These are phyloP conservation scores for Pseudocercospora crystallina DNA, from an alignment of 2,329 filamentous ascomycete species.

Conservation along the genomic window DNA sequence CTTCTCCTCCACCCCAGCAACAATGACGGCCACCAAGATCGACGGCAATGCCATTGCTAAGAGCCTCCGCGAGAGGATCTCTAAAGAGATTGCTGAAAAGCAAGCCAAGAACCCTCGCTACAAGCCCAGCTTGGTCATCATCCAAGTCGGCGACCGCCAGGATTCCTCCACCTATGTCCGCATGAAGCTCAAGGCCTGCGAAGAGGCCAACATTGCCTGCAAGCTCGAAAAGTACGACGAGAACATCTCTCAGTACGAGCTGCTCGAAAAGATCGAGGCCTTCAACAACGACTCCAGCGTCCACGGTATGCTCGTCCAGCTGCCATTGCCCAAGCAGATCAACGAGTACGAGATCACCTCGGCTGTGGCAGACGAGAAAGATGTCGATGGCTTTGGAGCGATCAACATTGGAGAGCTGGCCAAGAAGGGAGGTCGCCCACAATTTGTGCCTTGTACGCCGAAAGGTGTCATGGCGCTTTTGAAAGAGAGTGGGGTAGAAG, in stretches of 20 bases:
- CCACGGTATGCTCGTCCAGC: slow-evolving; percentile 90
- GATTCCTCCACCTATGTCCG: slow-evolving; percentile 95
- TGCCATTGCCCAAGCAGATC: slow-evolving; percentile 85
- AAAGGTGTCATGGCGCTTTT: slow-evolving; percentile 96
- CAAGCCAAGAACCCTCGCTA: slow-evolving; percentile 84
- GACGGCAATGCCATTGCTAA: slow-evolving; percentile 96
- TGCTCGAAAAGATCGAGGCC: slow-evolving; percentile 75
- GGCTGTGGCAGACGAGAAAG: slow-evolving; percentile 87
- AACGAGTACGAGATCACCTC: slow-evolving; percentile 90
- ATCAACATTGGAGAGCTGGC: slow-evolving; percentile 95
- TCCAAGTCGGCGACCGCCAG: slow-evolving; percentile 92
- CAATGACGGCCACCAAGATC: slow-evolving; percentile 86
- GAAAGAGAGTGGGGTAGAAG: slow-evolving; percentile 76
- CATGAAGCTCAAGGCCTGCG: slow-evolving; percentile 98
- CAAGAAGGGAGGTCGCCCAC: slow-evolving; percentile 85
- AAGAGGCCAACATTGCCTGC: slow-evolving; percentile 91
- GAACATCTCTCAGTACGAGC: slow-evolving; percentile 76
- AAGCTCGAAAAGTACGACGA: slow-evolving; percentile 82
- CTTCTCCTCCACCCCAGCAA: slow-evolving; percentile 56
- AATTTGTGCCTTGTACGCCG: slow-evolving; percentile 93
- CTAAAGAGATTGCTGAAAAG: slow-evolving; percentile 74
- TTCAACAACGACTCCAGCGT: slow-evolving; percentile 85
- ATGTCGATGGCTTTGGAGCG: slow-evolving; percentile 95
- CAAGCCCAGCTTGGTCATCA: slow-evolving; percentile 86
- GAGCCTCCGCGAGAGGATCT: slow-evolving; percentile 79